Conservation (phyloP, 495 filamentous ascomycete species). For the Parathielavia hyrcaniae region DNA sequence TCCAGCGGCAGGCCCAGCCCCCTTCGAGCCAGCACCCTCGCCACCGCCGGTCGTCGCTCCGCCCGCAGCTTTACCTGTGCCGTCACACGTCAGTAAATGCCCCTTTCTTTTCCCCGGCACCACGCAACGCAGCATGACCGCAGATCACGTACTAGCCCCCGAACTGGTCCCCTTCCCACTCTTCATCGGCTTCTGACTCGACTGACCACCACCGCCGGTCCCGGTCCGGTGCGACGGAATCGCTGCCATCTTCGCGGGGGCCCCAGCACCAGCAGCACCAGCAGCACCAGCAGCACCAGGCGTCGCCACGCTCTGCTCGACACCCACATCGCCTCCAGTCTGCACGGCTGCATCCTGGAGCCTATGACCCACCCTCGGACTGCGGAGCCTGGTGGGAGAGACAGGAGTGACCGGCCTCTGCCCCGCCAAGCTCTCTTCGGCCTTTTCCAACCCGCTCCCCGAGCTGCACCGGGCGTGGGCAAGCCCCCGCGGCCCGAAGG, state of each 20-base stretch:
- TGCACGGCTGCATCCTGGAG: not conserved
- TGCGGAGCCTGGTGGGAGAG: not conserved
- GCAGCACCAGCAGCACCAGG: not conserved
- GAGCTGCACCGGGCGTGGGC: not conserved
- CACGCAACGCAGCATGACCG: not conserved
- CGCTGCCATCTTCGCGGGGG: not conserved
- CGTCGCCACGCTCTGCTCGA: not conserved
- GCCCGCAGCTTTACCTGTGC: not conserved
- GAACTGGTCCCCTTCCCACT: constrained; percentile 33
- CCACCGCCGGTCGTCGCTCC: not conserved
- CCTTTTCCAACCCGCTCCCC: not conserved
- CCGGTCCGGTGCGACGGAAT: constrained; percentile 12
- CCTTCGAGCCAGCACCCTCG: not conserved
- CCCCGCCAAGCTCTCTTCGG: not conserved
- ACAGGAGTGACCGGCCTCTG: not conserved
- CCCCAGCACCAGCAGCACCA: not conserved
- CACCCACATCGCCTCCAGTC: not conserved
- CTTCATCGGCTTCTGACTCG: constrained; percentile 28
- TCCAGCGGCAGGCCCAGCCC: not conserved
- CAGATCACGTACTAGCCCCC: constrained; percentile 26
- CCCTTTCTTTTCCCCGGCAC: not conserved
- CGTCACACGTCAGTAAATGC: not conserved
- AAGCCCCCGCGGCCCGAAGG: not conserved
- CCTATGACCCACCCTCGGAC: not conserved
- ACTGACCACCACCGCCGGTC: constrained; percentile 22